Percentiles rank a stretch among this genome's conserved stretches.
Conservation (phyloP, 2,329 filamentous ascomycete species). For the Metarhizium robertsii region DNA sequence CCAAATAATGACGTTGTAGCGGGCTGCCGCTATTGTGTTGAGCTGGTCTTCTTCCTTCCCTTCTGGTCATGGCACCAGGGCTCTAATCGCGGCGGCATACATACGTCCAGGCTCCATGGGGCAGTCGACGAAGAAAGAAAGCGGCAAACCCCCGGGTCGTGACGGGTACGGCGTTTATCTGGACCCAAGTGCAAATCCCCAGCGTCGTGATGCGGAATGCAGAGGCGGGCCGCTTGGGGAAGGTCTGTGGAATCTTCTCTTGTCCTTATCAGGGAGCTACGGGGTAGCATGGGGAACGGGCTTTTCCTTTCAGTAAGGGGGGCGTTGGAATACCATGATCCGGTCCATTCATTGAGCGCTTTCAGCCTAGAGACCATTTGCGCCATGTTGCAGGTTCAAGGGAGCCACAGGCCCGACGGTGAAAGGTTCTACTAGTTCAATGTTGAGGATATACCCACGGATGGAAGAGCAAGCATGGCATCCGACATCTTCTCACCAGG, state of each 20-base stretch:
- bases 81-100: background rate
- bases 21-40: background rate
- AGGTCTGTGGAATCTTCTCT: constrained; percentile 7
- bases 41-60: constrained; percentile 3
- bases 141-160: background rate
- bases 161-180: background rate
- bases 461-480: too few relatives aligned
- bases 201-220: background rate
- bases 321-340: background rate
- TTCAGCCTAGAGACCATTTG: background rate
- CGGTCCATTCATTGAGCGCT: background rate
- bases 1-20: background rate
- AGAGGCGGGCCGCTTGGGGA: constrained; percentile 6
- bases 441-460: too few relatives aligned
- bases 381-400: too few relatives aligned
- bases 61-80: constrained; percentile 8
- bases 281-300: background rate
- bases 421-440: too few relatives aligned
- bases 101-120: background rate
- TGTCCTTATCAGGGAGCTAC: background rate
- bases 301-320: background rate
- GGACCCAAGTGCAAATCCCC: background rate
- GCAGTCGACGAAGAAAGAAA: background rate
- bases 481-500: too few relatives aligned
- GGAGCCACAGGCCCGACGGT: too few relatives aligned